Percentiles rank a stretch among this genome's conserved stretches.
Evolutionary conservation across 768 basidiomycete species (phyloP).

Genomic region (Suillus spraguei): DNA sequence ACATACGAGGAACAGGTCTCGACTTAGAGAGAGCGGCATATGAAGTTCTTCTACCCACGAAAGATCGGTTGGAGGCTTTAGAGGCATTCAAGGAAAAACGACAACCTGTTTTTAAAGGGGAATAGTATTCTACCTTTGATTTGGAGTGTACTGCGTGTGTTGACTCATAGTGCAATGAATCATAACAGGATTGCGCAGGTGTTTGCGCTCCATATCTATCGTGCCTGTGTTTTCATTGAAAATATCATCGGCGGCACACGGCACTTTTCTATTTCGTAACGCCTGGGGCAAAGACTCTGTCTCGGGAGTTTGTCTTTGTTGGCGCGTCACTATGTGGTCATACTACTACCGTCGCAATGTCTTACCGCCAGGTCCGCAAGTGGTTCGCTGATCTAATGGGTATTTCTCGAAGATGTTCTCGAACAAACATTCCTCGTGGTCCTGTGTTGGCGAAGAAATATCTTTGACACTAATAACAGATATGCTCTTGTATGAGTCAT

Average conservation of each 20-base stretch:
- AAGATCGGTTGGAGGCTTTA: constrained; percentile 83
- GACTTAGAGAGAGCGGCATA: constrained; percentile 90
- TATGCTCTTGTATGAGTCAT: not conserved
- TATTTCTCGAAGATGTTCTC: not conserved
- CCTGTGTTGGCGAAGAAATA: not conserved
- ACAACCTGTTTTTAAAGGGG: constrained; percentile 76
- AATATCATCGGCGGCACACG: not conserved
- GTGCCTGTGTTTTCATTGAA: not conserved
- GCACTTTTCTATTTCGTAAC: not conserved
- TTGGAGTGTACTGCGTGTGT: not conserved
- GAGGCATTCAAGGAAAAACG: constrained; percentile 87
- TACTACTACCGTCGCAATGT: not conserved
- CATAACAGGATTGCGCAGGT: not conserved
- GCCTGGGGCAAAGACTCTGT: not conserved
- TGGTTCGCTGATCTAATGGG: not conserved
- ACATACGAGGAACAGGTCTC: constrained; percentile 52
- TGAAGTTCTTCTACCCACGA: constrained; percentile 70
- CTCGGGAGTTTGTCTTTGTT: not conserved
- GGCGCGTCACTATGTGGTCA: not conserved
- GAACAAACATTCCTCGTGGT: not conserved
- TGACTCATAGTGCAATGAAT: not conserved
- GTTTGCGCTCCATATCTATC: not conserved
- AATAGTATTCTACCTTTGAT: constrained; percentile 40
- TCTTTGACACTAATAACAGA: not conserved
- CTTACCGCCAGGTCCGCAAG: not conserved